A percentile compares a stretch with the other conserved stretches of the same genome.
These are phyloP conservation scores for Oenanthe javanica DNA, from an alignment of 140 eudicot species.

Conservation along the genomic window DNA sequence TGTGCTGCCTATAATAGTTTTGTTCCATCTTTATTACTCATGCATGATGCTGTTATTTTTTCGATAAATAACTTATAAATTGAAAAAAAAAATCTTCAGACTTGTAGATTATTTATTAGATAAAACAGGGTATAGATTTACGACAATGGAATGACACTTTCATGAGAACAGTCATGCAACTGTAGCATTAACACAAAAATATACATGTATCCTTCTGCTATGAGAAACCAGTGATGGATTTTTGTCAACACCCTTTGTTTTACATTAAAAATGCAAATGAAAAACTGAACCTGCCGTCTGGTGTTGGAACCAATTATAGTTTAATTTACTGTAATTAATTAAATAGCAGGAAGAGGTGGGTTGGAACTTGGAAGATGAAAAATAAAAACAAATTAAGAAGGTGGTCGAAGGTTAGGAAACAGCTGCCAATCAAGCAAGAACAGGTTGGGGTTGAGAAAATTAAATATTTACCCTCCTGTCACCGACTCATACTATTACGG, in stretches of 20 bases:
- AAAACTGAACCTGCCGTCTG: too few relatives aligned
- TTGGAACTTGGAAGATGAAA: not conserved
- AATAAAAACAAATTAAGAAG: not conserved
- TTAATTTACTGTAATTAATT: too few relatives aligned
- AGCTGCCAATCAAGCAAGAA: conserved; percentile 2
- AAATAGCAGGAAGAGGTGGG: not conserved
- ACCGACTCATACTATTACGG: not conserved
- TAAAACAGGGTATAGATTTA: too few relatives aligned
- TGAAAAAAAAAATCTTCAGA: too few relatives aligned
- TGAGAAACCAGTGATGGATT: not conserved
- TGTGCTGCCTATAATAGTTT: too few relatives aligned
- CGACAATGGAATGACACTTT: not conserved
- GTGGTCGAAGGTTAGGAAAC: not conserved
- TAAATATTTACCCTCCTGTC: not conserved
- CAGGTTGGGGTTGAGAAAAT: not conserved
- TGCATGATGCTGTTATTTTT: not conserved
- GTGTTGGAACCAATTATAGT: too few relatives aligned
- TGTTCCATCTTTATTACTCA: not conserved
- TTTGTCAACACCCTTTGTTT: not conserved
- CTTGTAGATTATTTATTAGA: too few relatives aligned
- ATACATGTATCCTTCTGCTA: not conserved
- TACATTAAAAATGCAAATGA: not conserved
- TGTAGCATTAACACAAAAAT: not conserved
- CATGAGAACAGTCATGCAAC: not conserved
- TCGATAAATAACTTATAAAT: too few relatives aligned